Evolutionary conservation across 345 rosid species (phyloP).

Genomic region (Litchi chinensis): DNA sequence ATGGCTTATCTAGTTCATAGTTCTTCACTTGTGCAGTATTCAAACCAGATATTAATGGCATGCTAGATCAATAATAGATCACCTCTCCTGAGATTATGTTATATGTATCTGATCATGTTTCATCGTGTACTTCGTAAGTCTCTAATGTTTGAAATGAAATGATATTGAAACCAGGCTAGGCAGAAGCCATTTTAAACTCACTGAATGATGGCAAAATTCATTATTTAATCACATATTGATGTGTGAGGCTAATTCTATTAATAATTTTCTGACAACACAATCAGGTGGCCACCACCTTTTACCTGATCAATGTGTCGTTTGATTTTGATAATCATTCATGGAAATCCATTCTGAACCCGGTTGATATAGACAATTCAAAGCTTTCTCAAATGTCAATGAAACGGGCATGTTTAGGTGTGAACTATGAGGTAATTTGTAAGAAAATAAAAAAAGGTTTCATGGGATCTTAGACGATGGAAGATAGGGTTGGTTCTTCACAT

Average conservation of each 20-base stretch:
- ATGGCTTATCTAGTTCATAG: too few species aligned
- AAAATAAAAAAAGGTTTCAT: background rate
- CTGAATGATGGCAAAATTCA: too few species aligned
- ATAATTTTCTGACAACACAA: background rate
- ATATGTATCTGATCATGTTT: background rate
- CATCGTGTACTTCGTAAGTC: too few species aligned
- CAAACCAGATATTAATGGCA: background rate
- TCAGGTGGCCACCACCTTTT: background rate
- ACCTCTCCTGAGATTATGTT: background rate
- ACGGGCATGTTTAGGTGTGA: background rate
- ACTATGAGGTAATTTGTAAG: background rate
- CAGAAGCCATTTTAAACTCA: background rate
- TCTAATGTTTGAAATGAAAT: too few species aligned
- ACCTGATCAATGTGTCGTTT: background rate
- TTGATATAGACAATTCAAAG: background rate
- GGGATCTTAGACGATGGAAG: background rate
- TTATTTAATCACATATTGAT: background rate
- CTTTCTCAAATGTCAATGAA: slow-evolving; percentile 12
- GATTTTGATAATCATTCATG: background rate
- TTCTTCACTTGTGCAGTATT: background rate
- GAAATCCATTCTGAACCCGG: background rate
- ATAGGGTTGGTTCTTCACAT: background rate
- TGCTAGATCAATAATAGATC: background rate
- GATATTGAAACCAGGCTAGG: background rate
- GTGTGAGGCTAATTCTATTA: background rate